phyloP scores from a whole-genome alignment of 169 alveolate species.

The Babesia ovata region DNA sequence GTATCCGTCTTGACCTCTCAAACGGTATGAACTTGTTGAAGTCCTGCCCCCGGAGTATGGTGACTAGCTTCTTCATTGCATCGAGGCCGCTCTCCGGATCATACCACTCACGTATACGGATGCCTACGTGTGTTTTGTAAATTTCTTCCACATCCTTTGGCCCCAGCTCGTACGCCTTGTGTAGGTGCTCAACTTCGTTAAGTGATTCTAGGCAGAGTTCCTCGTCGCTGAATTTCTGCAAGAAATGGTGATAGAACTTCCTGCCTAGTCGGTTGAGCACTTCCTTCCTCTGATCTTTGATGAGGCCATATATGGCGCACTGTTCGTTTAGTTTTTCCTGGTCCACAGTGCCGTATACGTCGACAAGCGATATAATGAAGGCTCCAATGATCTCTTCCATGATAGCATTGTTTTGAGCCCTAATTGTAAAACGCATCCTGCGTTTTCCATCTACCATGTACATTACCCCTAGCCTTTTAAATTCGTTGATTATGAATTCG shows the following conservation, averaged over 20 bases:
- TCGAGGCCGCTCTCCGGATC: conserved; percentile 51
- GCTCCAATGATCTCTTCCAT: conserved; percentile 29
- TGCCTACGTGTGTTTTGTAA: conserved; percentile 20
- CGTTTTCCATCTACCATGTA: not conserved
- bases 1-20: conserved; percentile 30
- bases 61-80: conserved; percentile 8
- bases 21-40: conserved; percentile 38
- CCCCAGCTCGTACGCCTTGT: conserved; percentile 34
- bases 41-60: conserved; percentile 12
- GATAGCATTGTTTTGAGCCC: conserved; percentile 5
- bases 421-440: conserved; percentile 12
- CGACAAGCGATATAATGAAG: conserved; percentile 37
- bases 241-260: conserved; percentile 43
- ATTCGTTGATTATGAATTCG: conserved; percentile 24
- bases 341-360: conserved; percentile 34
- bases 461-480: conserved; percentile 20
- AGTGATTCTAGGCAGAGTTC: conserved; percentile 35
- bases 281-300: conserved; percentile 20
- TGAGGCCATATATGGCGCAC: conserved; percentile 33
- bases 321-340: conserved; percentile 33
- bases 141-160: conserved; percentile 21
- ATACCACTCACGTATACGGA: conserved; percentile 31
- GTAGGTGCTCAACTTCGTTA: conserved; percentile 47
- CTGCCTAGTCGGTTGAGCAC: conserved; percentile 39
- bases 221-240: conserved; percentile 30